phyloP scores from a whole-genome alignment of 1,284 basidiomycete genomes.

The Vanrija humicola region DNA sequence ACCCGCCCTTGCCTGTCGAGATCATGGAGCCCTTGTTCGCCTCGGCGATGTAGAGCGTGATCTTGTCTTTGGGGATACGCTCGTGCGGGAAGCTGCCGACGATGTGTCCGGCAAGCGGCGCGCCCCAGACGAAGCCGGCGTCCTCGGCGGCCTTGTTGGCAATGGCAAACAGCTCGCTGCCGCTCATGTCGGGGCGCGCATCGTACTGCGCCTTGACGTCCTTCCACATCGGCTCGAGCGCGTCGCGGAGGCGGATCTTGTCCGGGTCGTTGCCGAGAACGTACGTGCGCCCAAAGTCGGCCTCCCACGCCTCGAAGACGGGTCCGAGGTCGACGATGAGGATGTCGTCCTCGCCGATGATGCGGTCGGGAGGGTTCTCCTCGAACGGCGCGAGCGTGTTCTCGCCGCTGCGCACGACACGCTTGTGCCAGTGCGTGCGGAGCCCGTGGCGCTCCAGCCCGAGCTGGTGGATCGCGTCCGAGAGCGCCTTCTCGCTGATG shows the following conservation, averaged over 20 bases:
- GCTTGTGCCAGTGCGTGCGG: slow-evolving; percentile 20
- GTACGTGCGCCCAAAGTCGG: slow-evolving; percentile 19
- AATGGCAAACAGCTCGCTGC: slow-evolving; percentile 14
- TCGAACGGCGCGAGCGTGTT: slow-evolving; percentile 18
- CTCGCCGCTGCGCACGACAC: slow-evolving; percentile 12
- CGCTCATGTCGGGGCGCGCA: slow-evolving; percentile 9
- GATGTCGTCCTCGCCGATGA: slow-evolving; percentile 14
- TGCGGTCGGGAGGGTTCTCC: slow-evolving; percentile 17
- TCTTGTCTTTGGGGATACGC: slow-evolving; percentile 19
- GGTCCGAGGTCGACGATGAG: slow-evolving; percentile 19
- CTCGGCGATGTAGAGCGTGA: slow-evolving; percentile 14
- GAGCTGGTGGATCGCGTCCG: slow-evolving; percentile 16
- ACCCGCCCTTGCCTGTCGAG: slow-evolving; percentile 6
- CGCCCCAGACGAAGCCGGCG: slow-evolving; percentile 12
- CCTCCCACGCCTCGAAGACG: slow-evolving; percentile 18
- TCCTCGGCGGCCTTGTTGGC: neutral
- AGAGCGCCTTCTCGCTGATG: slow-evolving; percentile 13
- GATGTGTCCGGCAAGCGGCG: slow-evolving; percentile 11
- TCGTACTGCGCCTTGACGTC: slow-evolving; percentile 14
- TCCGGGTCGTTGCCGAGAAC: slow-evolving; percentile 14
- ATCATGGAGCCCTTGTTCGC: slow-evolving; percentile 7
- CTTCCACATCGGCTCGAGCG: slow-evolving; percentile 14
- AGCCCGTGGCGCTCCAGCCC: slow-evolving; percentile 9
- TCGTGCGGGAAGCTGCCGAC: slow-evolving; percentile 18
- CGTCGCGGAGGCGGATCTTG: slow-evolving; percentile 9